phyloP scores from a whole-genome alignment of 2,329 filamentous ascomycete species.

The Phialophora tarda region DNA sequence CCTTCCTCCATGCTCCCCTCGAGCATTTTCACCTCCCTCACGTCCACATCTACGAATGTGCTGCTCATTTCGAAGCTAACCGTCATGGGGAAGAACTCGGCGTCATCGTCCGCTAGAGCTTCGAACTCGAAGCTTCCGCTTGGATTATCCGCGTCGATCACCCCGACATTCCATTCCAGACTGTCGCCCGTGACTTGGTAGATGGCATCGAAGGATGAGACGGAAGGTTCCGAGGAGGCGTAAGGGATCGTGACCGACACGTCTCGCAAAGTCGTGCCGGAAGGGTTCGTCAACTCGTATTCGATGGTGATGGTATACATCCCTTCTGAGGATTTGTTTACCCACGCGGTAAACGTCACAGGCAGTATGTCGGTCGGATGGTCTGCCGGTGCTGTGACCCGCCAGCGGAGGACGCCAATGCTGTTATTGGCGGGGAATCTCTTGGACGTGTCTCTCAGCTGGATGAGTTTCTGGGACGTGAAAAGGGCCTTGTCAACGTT shows the following conservation, averaged over 20 bases:
- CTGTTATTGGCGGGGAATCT: conserved; percentile 95
- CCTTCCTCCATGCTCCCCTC: conserved; percentile 50
- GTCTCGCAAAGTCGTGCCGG: conserved; percentile 70
- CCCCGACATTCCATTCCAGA: conserved; percentile 91
- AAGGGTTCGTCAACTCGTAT: conserved; percentile 86
- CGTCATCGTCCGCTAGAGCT: conserved; percentile 82
- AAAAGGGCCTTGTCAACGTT: conserved; percentile 93
- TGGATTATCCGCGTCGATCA: conserved; percentile 79
- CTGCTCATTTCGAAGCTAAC: conserved; percentile 84
- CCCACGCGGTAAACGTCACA: conserved; percentile 97
- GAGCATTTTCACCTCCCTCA: conserved; percentile 56
- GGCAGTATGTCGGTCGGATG: conserved; percentile 76
- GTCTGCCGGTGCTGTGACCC: conserved; percentile 79
- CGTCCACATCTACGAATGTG: conserved; percentile 91
- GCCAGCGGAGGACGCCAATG: conserved; percentile 92
- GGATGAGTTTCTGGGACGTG: conserved; percentile 79
- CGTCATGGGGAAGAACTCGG: conserved; percentile 97
- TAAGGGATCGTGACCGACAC: conserved; percentile 90
- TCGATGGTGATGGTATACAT: conserved; percentile 92
- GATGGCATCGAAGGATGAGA: conserved; percentile 90
- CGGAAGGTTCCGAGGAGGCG: conserved; percentile 78
- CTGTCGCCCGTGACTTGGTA: conserved; percentile 94
- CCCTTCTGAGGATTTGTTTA: conserved; percentile 77
- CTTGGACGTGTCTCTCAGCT: conserved; percentile 84
- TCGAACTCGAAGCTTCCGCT: conserved; percentile 95